Evolutionary conservation across 2,329 filamentous ascomycete species (phyloP).

Genomic region (Huntiella bhutanensis): DNA sequence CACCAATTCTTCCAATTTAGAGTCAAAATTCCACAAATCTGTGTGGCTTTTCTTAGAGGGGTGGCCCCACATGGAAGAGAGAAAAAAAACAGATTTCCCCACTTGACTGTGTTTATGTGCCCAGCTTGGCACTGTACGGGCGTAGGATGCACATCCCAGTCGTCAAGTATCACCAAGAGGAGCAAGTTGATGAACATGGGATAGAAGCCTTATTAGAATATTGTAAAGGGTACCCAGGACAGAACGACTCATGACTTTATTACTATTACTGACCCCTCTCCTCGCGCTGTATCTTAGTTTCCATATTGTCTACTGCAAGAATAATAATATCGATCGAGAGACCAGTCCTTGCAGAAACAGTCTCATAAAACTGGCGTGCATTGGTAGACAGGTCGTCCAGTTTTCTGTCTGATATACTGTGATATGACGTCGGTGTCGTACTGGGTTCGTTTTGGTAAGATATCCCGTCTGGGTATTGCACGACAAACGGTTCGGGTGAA

Average conservation of each 20-base stretch:
- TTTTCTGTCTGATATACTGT: constrained; percentile 6
- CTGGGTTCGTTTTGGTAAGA: not conserved
- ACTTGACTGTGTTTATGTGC: too few relatives aligned
- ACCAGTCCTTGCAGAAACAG: constrained; percentile 7
- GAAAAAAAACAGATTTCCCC: too few relatives aligned
- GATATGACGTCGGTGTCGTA: not conserved
- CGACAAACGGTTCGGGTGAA: not conserved
- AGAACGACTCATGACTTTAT: too few relatives aligned
- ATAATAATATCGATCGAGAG: constrained; percentile 9
- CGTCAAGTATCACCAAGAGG: too few relatives aligned
- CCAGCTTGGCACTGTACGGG: too few relatives aligned
- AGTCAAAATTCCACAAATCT: constrained; percentile 6
- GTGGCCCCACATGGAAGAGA: too few relatives aligned
- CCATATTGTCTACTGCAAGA: constrained; percentile 12
- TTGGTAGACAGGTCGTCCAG: constrained; percentile 9
- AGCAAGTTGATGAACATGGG: too few relatives aligned
- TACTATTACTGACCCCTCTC: constrained; percentile 4
- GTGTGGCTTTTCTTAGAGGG: not conserved
- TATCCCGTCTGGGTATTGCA: not conserved
- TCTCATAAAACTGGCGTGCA: constrained; percentile 10
- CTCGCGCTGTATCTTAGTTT: constrained; percentile 6
- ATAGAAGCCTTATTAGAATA: too few relatives aligned
- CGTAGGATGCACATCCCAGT: too few relatives aligned
- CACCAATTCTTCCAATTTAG: constrained; percentile 4
- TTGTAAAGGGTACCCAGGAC: too few relatives aligned